phyloP scores from a whole-genome alignment of 2,329 filamentous ascomycete species.

The Penicillium sp. region DNA sequence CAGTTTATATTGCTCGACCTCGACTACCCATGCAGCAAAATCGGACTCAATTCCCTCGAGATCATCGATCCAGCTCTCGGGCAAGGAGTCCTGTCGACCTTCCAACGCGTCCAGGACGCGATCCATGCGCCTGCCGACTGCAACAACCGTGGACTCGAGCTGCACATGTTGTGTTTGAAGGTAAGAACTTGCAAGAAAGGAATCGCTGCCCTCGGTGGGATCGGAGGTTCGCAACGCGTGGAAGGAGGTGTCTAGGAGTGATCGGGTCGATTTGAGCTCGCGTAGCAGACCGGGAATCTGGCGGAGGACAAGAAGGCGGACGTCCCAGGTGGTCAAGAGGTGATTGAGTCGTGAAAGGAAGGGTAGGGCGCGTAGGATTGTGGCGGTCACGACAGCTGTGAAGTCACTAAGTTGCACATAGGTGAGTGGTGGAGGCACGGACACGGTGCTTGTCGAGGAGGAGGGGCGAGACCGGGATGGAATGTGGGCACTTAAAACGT shows the following conservation, averaged over 20 bases:
- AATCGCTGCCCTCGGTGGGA: constrained; percentile 30
- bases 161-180: constrained; percentile 54
- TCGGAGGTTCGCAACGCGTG: constrained; percentile 30
- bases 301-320: constrained; percentile 74
- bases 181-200: constrained; percentile 37
- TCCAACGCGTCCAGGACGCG: constrained; percentile 86
- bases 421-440: constrained; percentile 45
- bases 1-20: constrained; percentile 74
- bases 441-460: constrained; percentile 49
- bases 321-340: constrained; percentile 77
- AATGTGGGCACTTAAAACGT: constrained; percentile 81
- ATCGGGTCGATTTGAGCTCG: constrained; percentile 57
- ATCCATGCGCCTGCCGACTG: constrained; percentile 75
- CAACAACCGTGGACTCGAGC: constrained; percentile 70
- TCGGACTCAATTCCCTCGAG: constrained; percentile 79
- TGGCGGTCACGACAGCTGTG: constrained; percentile 86
- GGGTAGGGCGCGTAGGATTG: constrained; percentile 85
- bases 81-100: constrained; percentile 79
- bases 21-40: constrained; percentile 79
- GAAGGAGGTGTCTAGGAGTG: constrained; percentile 40
- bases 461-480: constrained; percentile 62
- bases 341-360: constrained; percentile 74
- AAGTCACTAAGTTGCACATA: constrained; percentile 84
- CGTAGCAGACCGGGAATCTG: constrained; percentile 71
- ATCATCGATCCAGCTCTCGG: constrained; percentile 82